Evolutionary conservation across 306 rosid species (phyloP).

Genomic region (Gynostemma pentaphyllum): DNA sequence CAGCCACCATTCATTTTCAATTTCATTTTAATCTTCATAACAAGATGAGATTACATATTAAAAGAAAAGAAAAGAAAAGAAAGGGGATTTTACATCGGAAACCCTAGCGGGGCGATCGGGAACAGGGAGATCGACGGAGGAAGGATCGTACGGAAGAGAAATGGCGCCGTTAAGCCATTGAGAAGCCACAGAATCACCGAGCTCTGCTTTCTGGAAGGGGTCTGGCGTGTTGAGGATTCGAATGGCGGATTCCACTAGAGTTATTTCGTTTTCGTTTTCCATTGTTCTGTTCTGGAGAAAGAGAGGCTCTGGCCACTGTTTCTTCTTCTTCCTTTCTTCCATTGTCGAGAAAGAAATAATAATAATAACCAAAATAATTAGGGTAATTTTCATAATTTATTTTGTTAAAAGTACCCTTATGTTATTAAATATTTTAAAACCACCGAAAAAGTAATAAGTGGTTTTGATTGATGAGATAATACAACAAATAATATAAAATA

Average conservation of each 20-base stretch:
- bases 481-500: too few species aligned
- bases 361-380: too few species aligned
- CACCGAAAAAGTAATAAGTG: too few species aligned
- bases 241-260: constrained; percentile 60
- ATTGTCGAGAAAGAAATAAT: too few species aligned
- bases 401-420: too few species aligned
- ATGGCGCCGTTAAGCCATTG: constrained; percentile 62
- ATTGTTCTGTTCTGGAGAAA: not conserved
- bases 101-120: constrained; percentile 86
- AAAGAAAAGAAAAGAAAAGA: not conserved
- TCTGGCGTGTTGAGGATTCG: constrained; percentile 67
- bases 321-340: not conserved
- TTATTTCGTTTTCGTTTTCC: constrained; percentile 21
- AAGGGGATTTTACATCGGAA: constrained; percentile 23
- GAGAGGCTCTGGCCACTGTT: not conserved
- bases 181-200: constrained; percentile 54
- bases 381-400: too few species aligned
- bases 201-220: constrained; percentile 71
- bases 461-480: too few species aligned
- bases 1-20: not conserved
- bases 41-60: not conserved
- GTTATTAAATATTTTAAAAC: too few species aligned
- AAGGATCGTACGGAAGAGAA: constrained; percentile 31
- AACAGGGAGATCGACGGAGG: constrained; percentile 27
- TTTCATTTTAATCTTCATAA: too few species aligned